Base-by-base conservation (phyloP, 352 stramenopile species). In the Globisporangium lucens region DNA sequence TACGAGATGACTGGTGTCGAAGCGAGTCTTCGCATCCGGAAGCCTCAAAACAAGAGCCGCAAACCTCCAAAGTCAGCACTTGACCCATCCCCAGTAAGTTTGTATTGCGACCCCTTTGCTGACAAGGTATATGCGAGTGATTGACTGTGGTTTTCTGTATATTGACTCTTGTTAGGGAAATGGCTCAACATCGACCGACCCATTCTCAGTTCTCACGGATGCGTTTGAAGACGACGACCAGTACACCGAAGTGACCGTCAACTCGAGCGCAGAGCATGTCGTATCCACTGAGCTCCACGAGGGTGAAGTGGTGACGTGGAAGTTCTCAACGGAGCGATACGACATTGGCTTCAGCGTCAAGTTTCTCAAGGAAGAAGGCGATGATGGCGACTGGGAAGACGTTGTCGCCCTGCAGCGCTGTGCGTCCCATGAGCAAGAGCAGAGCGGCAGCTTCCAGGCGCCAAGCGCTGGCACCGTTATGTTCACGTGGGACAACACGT, bases 401-500 rank as follows among this genome's bases (percentile, higher is more conserved):
- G 61, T 89, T 35, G 36, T 80, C n/a, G 52, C 69, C 53, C 27
- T 77, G 30, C 62, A 85, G 17, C 78, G 81, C 27, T 72, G 65
- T 6, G 47, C 68, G 29, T 72, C 73, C 2, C 71, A 84, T 56
- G 49, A 72, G 7, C 62, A 77, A 10, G 68, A 83, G 60, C 75
- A 85, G 33, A 78, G 29, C 9, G 80, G 77, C 24, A 72, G 60
- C 6, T 91, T 84, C 47, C 58, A 70, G 30, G 56, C 81, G 22
- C 46, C 57, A 9, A 68, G 2, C 36, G 55, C 69, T 8, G 79
- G 83, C 2, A 91, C 77, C 7, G 64, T 88, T 53, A 65, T 83
- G 27, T 75, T 89, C 59, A 89, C 68, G 27, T 91, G 83, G 83
- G 76, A 89, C 64, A 91, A 91, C 65, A 77, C 67, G 7, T 89